Evolutionary conservation across 2,329 filamentous ascomycete genomes (phyloP), one percentile per base, ranked within the genome.

Genomic region (Hymenoscyphus occultus): DNA sequence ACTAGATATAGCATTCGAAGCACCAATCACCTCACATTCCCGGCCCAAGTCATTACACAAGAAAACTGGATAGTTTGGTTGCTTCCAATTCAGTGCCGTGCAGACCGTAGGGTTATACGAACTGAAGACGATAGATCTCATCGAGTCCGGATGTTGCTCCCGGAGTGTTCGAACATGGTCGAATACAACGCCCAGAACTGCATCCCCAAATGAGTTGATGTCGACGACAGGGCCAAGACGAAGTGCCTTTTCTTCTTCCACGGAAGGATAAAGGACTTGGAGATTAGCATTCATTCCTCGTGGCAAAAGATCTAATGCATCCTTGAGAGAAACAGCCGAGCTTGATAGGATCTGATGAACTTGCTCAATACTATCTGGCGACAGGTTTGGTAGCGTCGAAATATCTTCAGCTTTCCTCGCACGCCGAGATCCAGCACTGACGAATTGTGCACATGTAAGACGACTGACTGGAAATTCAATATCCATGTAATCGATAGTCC

Each of bases 71-170:
- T 97, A 99, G 75, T 98, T 99, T 2, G 95, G 95, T 77, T 99
- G 95, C 78, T 99, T 99, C 95, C 95, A 99, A 78, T 99, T 99
- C 72, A 99, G 80, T 5, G 94, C 93, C 16, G 92, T 96, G 78
- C 95, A 99, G 22, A 98, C 86, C 69, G 89, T 90, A 13, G 91
- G 83, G 75, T 96, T 97, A 78, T 94, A 97, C 28, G 92, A 96
- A 72, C 92, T 96, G 76, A 99, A 97, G 12, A 97, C 92, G 61
- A 99, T 89, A 13, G 92, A 96, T 51, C 93, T 84, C 71, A 95
- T 88, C 16, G 88, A 86, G 63, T 92, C 88, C 9, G 91, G 87
- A 1, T 86, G 87, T 68, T 81, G 79, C 66, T 88, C 83, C 65
- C 88, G 82, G 77, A 92, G 68, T 72, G 85, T 71, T 56, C 94